Percentiles rank a stretch among this genome's conserved stretches.
phyloP scores from a whole-genome alignment of 352 stramenopile species.

The Phytophthora pluvialis region DNA sequence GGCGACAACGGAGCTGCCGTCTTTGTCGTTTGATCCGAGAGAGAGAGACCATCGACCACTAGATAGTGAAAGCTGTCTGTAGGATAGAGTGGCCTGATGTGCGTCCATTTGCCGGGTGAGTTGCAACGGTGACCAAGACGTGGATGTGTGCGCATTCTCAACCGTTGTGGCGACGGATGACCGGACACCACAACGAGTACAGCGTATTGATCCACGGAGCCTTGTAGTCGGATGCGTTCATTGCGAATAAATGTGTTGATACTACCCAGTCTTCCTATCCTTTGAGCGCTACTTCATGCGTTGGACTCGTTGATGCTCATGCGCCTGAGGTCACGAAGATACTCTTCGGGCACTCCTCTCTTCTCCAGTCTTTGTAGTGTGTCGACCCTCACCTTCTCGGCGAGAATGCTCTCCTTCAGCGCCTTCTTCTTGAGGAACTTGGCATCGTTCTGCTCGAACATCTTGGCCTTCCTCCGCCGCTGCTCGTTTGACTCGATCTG shows the following conservation, averaged over 20 bases:
- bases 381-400: conserved; percentile 74
- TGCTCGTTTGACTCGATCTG: conserved; percentile 71
- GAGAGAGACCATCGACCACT: conserved; percentile 7
- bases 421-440: conserved; percentile 78
- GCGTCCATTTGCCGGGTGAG: conserved; percentile 13
- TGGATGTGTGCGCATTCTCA: not conserved
- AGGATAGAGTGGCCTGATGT: conserved; percentile 13
- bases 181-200: no score
- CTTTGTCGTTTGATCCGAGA: not conserved
- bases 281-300: conserved; percentile 31
- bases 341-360: conserved; percentile 69
- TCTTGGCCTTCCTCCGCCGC: conserved; percentile 57
- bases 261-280: not conserved
- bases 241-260: not conserved
- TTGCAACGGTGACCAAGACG: conserved; percentile 16
- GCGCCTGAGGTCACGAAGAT: conserved; percentile 66
- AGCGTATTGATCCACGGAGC: no score
- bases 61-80: conserved; percentile 10
- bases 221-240: not conserved
- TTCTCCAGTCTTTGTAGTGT: conserved; percentile 69
- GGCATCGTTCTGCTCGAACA: conserved; percentile 72
- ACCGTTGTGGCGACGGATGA: no score
- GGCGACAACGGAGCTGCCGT: not conserved
- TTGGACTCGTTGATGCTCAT: conserved; percentile 76
- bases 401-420: conserved; percentile 76